These are phyloP conservation scores for Cercospora berteroae DNA, from an alignment of 2,329 filamentous ascomycete species.

Conservation along the genomic window DNA sequence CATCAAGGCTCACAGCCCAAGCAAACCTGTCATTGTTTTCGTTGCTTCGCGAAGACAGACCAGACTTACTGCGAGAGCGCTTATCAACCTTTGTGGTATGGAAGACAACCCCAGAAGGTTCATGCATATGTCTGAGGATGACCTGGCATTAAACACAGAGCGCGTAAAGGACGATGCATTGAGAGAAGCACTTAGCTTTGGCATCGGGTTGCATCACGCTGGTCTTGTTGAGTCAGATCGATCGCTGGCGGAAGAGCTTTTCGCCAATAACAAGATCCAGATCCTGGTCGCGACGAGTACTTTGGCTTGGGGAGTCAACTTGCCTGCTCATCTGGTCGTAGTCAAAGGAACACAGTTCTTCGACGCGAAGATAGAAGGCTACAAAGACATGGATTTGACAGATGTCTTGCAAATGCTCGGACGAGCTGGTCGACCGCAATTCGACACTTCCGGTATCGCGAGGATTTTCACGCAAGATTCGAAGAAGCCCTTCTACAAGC, in stretches of 20 bases:
- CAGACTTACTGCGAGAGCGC: slow-evolving; percentile 86
- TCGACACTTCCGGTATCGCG: slow-evolving; percentile 92
- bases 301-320: slow-evolving; percentile 95
- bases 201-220: slow-evolving; percentile 94
- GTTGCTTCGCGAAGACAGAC: slow-evolving; percentile 95
- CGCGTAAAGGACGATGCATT: slow-evolving; percentile 91
- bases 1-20: slow-evolving; percentile 92
- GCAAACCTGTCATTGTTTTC: slow-evolving; percentile 97
- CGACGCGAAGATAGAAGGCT: slow-evolving; percentile 94
- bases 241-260: slow-evolving; percentile 87
- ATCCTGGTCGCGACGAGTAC: slow-evolving; percentile 95
- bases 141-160: slow-evolving; percentile 80
- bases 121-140: slow-evolving; percentile 90
- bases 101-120: slow-evolving; percentile 95
- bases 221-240: slow-evolving; percentile 94
- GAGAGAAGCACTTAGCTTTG: slow-evolving; percentile 92
- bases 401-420: slow-evolving; percentile 98
- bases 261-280: slow-evolving; percentile 96
- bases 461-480: slow-evolving; percentile 96
- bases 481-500: slow-evolving; percentile 99
- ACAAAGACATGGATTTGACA: slow-evolving; percentile 98
- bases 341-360: slow-evolving; percentile 99
- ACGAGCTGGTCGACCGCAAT: slow-evolving; percentile 90
- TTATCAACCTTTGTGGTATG: slow-evolving; percentile 98
- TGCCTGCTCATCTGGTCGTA: slow-evolving; percentile 93